Evolutionary conservation across 1,284 basidiomycete genomes (phyloP), one percentile per base, ranked within the genome.

Genomic region (Omphalotus olearius): DNA sequence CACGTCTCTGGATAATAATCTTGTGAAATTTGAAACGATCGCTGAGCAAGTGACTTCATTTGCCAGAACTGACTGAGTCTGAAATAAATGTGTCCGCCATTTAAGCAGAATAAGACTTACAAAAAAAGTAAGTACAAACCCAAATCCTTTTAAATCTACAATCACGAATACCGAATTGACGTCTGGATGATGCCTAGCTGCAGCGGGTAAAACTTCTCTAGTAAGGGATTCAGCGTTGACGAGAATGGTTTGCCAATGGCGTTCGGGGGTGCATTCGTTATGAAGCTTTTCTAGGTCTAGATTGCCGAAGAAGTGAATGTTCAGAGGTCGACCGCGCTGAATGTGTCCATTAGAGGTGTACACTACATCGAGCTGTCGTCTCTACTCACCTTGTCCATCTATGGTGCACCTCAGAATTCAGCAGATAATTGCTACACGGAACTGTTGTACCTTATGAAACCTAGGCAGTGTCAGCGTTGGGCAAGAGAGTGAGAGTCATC

Each of bases 1-100:
- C 61, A 88, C 85, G 82, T 83, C 63, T 88, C 85, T 1, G 86
- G 85, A 57, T 77, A 87, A 64, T 85, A 88, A 60, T 86, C 84
- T 65, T 88, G 85, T 1, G 85, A 85, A 46, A 88, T 71, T 59
- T 87, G 82, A 65, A 88, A 85, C 3, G 80, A 79, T 45, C 66
- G 67, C 39, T 78, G 71, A 26, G 75, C 74, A 14, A 88, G 69
- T 43, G 71, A 69, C 64, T 83, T 86, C 71, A 86, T 81, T 60
- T 85, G 79, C 85, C 85, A 88, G 60, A 88, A 88, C 59, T 85
- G 80, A 46, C 70, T 66, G 43, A 87, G 63, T 13, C 85, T 85
- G 23, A 23, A 23, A 43, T 14, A 33, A 20, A 36, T 6, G n/a
- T n/a, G 6, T 6, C 10, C 14, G 28, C 40, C 20, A 50, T 43